These are phyloP conservation scores for Periconia macrospinosa DNA, from an alignment of 2,329 filamentous ascomycete species.

Conservation along the genomic window DNA sequence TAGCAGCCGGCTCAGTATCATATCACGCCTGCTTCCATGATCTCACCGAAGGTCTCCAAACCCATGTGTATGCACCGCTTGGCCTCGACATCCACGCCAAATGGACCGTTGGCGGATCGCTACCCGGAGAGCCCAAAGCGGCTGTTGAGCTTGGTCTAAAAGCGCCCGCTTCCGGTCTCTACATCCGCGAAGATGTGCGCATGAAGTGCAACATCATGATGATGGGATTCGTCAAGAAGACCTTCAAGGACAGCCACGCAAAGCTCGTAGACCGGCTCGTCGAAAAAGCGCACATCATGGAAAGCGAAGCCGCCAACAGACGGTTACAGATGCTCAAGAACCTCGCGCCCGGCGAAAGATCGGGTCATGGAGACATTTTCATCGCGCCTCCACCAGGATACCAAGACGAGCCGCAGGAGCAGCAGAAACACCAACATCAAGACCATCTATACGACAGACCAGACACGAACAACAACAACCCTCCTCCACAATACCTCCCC, in stretches of 20 bases:
- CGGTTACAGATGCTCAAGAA: conserved; percentile 32
- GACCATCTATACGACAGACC: background rate
- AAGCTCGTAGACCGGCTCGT: conserved; percentile 63
- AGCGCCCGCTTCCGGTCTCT: conserved; percentile 69
- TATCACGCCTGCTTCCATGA: conserved; percentile 84
- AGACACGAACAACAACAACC: background rate
- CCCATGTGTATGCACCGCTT: conserved; percentile 80
- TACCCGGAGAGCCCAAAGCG: conserved; percentile 70
- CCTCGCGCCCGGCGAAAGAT: conserved; percentile 33
- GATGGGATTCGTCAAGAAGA: conserved; percentile 77
- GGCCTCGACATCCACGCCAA: conserved; percentile 77
- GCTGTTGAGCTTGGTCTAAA: conserved; percentile 67
- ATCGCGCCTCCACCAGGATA: conserved; percentile 41
- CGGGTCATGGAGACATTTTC: conserved; percentile 36
- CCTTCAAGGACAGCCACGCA: conserved; percentile 74
- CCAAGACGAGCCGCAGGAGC: background rate
- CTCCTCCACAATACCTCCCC: background rate
- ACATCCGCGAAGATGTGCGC: conserved; percentile 82
- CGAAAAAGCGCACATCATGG: conserved; percentile 40
- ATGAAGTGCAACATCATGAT: conserved; percentile 80
- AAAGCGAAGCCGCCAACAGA: conserved; percentile 37
- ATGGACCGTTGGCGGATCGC: conserved; percentile 74
- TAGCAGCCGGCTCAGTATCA: conserved; percentile 67
- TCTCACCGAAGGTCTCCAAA: conserved; percentile 71
- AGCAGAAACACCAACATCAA: background rate